Base-by-base conservation (phyloP, 2,329 filamentous ascomycete species). In the Leptodontidium sp. region DNA sequence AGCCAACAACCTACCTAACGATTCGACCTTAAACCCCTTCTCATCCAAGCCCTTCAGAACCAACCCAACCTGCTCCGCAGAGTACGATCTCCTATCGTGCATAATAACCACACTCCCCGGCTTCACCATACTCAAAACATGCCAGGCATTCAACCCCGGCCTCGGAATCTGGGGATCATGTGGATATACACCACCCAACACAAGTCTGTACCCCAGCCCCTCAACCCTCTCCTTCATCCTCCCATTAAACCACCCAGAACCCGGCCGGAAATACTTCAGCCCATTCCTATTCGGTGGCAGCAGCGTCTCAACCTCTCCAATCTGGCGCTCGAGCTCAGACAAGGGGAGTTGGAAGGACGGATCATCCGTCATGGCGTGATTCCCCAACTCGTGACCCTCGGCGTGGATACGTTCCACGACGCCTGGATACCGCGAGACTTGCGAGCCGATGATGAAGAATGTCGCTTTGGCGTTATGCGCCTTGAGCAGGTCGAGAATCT, bases 281-380 rank as follows among this genome's bases (percentile, higher is more conserved):
- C 79, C 74, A 4, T 78, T 72, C 76, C 93, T 92, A 1, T 89
- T 88, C 0, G 78, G 74, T 8, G 75, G 76, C 1, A 78, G 52
- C 76, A 87, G 83, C 0, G 71, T 77, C 73, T 93, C 88, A 17
- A 97, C 93, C 12, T 84, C 73, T 14, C 79, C 77, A 63, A 97
- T 90, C 81, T 97, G 88, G 0, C 78, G 76, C 45, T 83, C 80
- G 1, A 97, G 85, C 70, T 86, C 84, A 0, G 81, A 81, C 63
- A 89, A 84, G 50, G 83, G 80, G 32, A 97, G 83, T 0, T 83
- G 82, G 55, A 87, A 84, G 11, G 90, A 91, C 0, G 93, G 89
- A 82, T 96, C 93, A 80, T 97, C 94, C 78, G 89, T 87, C 93
- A 96, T 94, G 11, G 92, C 94, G 80, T 97, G 94, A 80, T 97